Percentiles rank a stretch among this genome's conserved stretches.
Conservation (phyloP, 768 basidiomycete species). For the Lepiota subincarnata region DNA sequence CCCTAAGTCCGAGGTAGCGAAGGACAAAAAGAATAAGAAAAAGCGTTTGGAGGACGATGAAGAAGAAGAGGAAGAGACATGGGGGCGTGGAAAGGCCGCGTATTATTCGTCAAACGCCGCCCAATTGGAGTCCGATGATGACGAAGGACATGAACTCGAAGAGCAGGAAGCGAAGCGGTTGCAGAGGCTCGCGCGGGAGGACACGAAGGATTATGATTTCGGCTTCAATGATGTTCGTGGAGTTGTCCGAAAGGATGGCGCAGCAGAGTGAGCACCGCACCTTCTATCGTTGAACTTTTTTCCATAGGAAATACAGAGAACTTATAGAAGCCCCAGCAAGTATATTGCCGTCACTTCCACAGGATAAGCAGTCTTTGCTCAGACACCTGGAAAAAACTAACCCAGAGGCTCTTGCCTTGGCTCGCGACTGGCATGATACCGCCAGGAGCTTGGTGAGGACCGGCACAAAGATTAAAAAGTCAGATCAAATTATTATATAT, state of each 20-base stretch:
- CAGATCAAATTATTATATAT: slow-evolving; percentile 17
- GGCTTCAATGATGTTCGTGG: slow-evolving; percentile 66
- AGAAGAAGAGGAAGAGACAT: slow-evolving; percentile 61
- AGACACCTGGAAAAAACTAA: slow-evolving; percentile 70
- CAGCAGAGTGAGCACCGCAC: slow-evolving; percentile 26
- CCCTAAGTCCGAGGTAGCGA: slow-evolving; percentile 16
- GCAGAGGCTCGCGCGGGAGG: slow-evolving; percentile 70
- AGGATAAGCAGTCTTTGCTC: slow-evolving; percentile 57
- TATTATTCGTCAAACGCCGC: slow-evolving; percentile 89
- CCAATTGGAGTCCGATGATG: slow-evolving; percentile 78
- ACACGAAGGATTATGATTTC: slow-evolving; percentile 75
- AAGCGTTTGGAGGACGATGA: slow-evolving; percentile 26
- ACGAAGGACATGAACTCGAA: slow-evolving; percentile 85
- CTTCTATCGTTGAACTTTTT: not conserved
- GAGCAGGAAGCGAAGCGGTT: slow-evolving; percentile 82
- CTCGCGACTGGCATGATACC: slow-evolving; percentile 81
- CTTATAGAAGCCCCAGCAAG: slow-evolving; percentile 34
- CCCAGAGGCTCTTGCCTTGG: slow-evolving; percentile 77
- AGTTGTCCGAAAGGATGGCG: slow-evolving; percentile 23
- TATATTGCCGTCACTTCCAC: slow-evolving; percentile 34
- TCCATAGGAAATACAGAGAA: slow-evolving; percentile 23
- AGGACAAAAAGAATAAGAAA: slow-evolving; percentile 26
- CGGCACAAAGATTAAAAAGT: slow-evolving; percentile 54
- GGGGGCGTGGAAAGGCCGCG: slow-evolving; percentile 75
- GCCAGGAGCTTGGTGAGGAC: slow-evolving; percentile 47